These are phyloP conservation scores for Penicillium sp. DNA, from an alignment of 2,329 filamentous ascomycete genomes.

Conservation along the genomic window DNA sequence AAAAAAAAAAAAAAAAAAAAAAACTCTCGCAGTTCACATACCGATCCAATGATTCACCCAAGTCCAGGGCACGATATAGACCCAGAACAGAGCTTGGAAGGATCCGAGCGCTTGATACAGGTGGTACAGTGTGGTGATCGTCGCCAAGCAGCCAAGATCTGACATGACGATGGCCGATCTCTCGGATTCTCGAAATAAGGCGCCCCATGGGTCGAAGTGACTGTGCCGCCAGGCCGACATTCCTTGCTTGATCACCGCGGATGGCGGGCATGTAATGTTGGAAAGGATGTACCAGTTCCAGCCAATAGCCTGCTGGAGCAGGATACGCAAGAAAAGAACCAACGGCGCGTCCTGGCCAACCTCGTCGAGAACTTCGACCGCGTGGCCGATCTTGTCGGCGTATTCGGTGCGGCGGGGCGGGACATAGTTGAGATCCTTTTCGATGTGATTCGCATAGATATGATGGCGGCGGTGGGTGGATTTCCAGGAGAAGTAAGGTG, in stretches of 20 bases:
- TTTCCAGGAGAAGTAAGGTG: constrained; percentile 72
- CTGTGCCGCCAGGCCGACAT: constrained; percentile 31
- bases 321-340: constrained; percentile 52
- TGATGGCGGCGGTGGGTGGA: constrained; percentile 69
- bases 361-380: constrained; percentile 52
- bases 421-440: constrained; percentile 65
- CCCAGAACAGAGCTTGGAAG: constrained; percentile 53
- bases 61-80: constrained; percentile 64
- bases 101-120: constrained; percentile 52
- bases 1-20: too few relatives aligned
- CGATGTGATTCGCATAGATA: constrained; percentile 64
- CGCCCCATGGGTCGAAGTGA: constrained; percentile 62
- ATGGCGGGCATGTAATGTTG: constrained; percentile 47
- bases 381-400: constrained; percentile 43
- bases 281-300: constrained; percentile 64
- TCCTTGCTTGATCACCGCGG: constrained; percentile 48
- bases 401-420: constrained; percentile 46
- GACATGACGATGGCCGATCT: constrained; percentile 56
- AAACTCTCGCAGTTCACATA: too few relatives aligned
- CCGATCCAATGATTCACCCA: constrained; percentile 71
- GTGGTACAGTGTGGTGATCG: constrained; percentile 49
- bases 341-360: constrained; percentile 60
- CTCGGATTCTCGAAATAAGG: constrained; percentile 60
- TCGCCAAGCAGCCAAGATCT: constrained; percentile 56
- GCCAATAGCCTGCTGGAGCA: constrained; percentile 63